Conservation (phyloP, 345 rosid genomes). For the Populus simonii region DNA sequence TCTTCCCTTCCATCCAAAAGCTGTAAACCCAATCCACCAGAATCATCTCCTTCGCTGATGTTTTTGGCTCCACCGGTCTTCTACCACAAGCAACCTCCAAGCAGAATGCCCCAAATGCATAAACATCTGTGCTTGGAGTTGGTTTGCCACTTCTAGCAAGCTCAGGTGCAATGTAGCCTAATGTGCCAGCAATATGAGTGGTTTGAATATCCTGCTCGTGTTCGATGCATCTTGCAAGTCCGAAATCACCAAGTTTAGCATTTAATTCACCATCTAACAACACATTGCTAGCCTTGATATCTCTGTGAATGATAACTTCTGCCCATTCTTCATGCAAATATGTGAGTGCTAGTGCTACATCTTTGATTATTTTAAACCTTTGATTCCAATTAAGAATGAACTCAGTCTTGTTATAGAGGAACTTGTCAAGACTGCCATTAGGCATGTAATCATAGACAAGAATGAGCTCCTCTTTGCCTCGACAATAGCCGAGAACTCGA, state of each 20-base stretch:
- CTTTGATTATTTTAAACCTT: constrained; percentile 9
- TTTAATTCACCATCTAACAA: constrained; percentile 2
- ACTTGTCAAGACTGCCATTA: constrained; percentile 11
- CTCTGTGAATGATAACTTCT: constrained; percentile 8
- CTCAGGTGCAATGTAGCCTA: constrained; percentile 5
- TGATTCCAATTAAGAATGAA: constrained; percentile 2
- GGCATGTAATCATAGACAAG: constrained; percentile 20
- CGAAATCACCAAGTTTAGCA: constrained; percentile 14
- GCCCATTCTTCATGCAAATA: constrained; percentile 21
- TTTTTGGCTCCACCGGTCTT: not conserved
- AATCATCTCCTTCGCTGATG: not conserved
- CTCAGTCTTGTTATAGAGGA: not conserved
- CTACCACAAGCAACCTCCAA: constrained; percentile 4
- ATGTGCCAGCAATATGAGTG: constrained; percentile 2
- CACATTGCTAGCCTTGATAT: constrained; percentile 13
- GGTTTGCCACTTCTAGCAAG: constrained; percentile 6
- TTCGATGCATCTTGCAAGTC: constrained; percentile 12
- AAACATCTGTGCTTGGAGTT: constrained; percentile 5
- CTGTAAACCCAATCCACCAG: not conserved
- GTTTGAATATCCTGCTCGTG: constrained; percentile 10
- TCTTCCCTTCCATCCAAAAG: not conserved
- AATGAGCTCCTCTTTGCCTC: constrained; percentile 1
- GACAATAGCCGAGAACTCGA: constrained; percentile 10
- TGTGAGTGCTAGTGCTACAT: not conserved
- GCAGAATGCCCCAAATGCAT: not conserved